Conservation (phyloP, 305 asterid species). For the Solanum hybrid region DNA sequence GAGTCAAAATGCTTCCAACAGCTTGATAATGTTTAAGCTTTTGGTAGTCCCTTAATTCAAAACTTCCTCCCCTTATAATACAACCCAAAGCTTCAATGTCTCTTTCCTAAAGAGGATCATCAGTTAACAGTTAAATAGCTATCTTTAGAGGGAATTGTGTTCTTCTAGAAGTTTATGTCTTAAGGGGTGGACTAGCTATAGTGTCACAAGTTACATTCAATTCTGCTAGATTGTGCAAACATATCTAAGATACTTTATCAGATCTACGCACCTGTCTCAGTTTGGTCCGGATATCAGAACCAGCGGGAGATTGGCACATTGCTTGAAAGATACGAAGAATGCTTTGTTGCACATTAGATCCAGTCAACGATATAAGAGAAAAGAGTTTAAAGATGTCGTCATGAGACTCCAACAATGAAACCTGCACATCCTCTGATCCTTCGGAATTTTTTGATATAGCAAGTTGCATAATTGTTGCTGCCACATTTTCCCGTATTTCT, state of each 20-base stretch:
- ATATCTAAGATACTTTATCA: neutral
- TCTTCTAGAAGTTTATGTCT: neutral
- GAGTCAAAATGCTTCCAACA: neutral
- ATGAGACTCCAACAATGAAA: slow-evolving; percentile 22
- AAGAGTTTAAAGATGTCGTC: slow-evolving; percentile 35
- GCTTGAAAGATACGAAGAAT: slow-evolving; percentile 30
- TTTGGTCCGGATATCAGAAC: slow-evolving; percentile 21
- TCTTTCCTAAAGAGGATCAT: neutral
- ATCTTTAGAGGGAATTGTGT: neutral
- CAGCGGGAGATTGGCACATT: slow-evolving; percentile 28
- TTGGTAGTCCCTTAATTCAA: neutral
- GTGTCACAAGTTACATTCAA: neutral
- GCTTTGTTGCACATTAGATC: slow-evolving; percentile 21
- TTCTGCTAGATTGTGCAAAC: neutral
- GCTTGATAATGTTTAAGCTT: neutral
- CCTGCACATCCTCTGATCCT: slow-evolving; percentile 16
- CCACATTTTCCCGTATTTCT: slow-evolving; percentile 22
- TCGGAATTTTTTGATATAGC: slow-evolving; percentile 19
- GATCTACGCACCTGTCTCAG: slow-evolving; percentile 24
- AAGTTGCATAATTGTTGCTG: slow-evolving; percentile 32
- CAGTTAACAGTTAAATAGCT: neutral
- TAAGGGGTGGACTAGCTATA: neutral
- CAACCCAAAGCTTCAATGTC: neutral
- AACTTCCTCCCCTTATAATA: neutral
- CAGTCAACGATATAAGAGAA: slow-evolving; percentile 28